phyloP scores from a whole-genome alignment of 2,329 filamentous ascomycete genomes.

The Fonsecaea pugnacius region DNA sequence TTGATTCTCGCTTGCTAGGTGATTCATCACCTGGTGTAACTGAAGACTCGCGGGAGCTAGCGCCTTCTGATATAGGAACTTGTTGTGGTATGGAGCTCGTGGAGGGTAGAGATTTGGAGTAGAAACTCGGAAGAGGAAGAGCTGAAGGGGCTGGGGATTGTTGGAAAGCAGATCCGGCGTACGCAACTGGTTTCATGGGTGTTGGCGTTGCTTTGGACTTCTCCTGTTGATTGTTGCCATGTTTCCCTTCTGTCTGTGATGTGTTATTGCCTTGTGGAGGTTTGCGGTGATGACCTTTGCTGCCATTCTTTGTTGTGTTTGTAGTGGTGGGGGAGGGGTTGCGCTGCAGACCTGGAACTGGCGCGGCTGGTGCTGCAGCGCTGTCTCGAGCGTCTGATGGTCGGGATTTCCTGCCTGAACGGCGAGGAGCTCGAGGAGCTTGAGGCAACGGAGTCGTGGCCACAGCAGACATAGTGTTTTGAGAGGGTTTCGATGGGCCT shows the following conservation, averaged over 20 bases:
- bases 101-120: constrained; percentile 74
- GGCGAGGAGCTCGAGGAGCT: constrained; percentile 48
- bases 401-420: constrained; percentile 51
- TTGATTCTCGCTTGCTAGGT: constrained; percentile 60
- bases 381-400: constrained; percentile 40
- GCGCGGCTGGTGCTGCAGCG: constrained; percentile 11
- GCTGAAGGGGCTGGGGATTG: constrained; percentile 89
- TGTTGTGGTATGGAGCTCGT: constrained; percentile 48
- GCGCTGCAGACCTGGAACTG: constrained; percentile 17
- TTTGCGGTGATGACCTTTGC: constrained; percentile 42
- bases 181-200: constrained; percentile 61
- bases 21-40: constrained; percentile 43
- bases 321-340: constrained; percentile 23
- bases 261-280: constrained; percentile 42
- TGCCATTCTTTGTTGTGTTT: constrained; percentile 32
- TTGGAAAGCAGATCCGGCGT: constrained; percentile 93
- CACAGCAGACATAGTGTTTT: constrained; percentile 50
- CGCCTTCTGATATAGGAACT: constrained; percentile 48
- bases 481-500: constrained; percentile 44
- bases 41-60: constrained; percentile 40
- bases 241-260: constrained; percentile 38
- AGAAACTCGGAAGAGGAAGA: constrained; percentile 87
- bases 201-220: constrained; percentile 44
- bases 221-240: constrained; percentile 38
- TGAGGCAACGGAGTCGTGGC: constrained; percentile 42